These are phyloP conservation scores for Fusarium anthophilum DNA, from an alignment of 2,329 filamentous ascomycete genomes.

Conservation along the genomic window DNA sequence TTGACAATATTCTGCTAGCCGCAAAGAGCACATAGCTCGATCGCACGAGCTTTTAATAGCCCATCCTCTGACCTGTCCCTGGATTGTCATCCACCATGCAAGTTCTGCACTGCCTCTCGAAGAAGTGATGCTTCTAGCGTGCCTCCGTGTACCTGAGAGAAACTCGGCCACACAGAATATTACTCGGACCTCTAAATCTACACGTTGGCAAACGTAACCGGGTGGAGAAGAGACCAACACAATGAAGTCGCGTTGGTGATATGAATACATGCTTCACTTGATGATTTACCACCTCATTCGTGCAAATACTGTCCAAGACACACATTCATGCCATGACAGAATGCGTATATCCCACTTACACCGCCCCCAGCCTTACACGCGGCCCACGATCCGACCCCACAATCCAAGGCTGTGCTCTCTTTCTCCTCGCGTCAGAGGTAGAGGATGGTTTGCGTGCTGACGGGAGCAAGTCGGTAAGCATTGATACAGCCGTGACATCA, in stretches of 20 bases:
- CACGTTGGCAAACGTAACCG: not conserved
- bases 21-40: not conserved
- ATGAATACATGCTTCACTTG: not conserved
- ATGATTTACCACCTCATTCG: slow-evolving; percentile 1
- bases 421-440: not conserved
- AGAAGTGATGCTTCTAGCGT: slow-evolving; percentile 21
- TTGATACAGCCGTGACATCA: slow-evolving; percentile 34
- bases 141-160: not conserved
- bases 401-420: slow-evolving; percentile 35
- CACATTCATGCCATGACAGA: not conserved
- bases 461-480: not conserved
- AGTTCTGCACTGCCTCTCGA: slow-evolving; percentile 32
- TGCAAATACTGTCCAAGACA: not conserved
- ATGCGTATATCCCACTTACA: slow-evolving; percentile 25
- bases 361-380: slow-evolving; percentile 43
- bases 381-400: slow-evolving; percentile 40
- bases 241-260: not conserved
- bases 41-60: slow-evolving; percentile 27
- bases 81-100: slow-evolving; percentile 12
- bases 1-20: not conserved
- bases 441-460: slow-evolving; percentile 8
- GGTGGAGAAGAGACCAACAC: slow-evolving; percentile 1
- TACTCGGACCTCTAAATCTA: not conserved
- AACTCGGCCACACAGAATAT: not conserved
- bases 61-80: slow-evolving; percentile 7